Conservation (phyloP, 1,139 yeast genomes). For the Diutina catenulata region DNA sequence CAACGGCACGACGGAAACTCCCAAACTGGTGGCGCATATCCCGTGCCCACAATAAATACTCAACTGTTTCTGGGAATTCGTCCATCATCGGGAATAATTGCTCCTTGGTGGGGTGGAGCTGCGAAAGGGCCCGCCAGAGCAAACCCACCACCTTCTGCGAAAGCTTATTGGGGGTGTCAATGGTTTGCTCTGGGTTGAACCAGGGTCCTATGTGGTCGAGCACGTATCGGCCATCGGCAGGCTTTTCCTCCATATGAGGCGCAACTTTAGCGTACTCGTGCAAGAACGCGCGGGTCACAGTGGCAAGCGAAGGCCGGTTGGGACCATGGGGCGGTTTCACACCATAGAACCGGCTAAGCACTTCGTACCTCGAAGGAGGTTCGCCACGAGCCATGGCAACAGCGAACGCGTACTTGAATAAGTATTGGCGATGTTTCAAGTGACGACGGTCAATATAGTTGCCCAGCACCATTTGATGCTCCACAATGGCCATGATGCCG, state of each 20-base stretch:
- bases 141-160: slow-evolving; percentile 10
- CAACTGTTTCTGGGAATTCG: slow-evolving; percentile 23
- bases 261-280: not conserved
- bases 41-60: slow-evolving; percentile 15
- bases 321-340: slow-evolving; percentile 9
- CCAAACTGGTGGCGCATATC: slow-evolving; percentile 12
- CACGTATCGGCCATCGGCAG: not conserved
- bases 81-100: slow-evolving; percentile 17
- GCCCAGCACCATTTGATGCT: slow-evolving; percentile 19
- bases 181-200: slow-evolving; percentile 17
- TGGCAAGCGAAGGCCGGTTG: not conserved
- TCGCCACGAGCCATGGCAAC: slow-evolving; percentile 9
- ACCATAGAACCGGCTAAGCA: slow-evolving; percentile 20
- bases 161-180: slow-evolving; percentile 14
- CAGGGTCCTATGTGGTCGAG: not conserved
- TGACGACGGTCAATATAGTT: slow-evolving; percentile 19
- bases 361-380: slow-evolving; percentile 12
- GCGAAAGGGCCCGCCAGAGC: slow-evolving; percentile 13
- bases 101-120: slow-evolving; percentile 12
- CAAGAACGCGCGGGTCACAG: not conserved
- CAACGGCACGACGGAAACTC: slow-evolving; percentile 12
- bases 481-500: slow-evolving; percentile 14
- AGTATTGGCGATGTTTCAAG: slow-evolving; percentile 13
- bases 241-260: no score
- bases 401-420: slow-evolving; percentile 15